Evolutionary conservation across 441 rosid species (phyloP), one percentile per base, ranked within the genome.

Genomic region (Croton laevigatus): DNA sequence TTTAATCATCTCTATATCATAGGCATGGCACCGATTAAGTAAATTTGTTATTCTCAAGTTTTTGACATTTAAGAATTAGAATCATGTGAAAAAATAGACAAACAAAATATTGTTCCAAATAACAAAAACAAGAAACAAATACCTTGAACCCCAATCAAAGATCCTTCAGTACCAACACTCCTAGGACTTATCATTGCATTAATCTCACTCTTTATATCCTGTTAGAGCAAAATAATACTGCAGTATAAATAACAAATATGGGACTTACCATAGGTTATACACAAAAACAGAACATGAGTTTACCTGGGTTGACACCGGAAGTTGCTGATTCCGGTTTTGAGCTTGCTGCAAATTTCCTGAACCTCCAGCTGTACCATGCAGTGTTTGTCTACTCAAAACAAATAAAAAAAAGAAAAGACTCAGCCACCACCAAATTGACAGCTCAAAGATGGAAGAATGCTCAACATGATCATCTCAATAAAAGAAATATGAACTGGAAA

Each of bases 181-280:
- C 97, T 83, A 62, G 97, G 87, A 74, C 76, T 86, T 73, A 92
- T 81, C 69, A 89, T 89, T 22, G 93, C 83, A 81, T 80, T 89
- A 67, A 89, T 88, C 79, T 92, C 96, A 54, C 74, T 87, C 84
- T 92, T 92, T 73, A 91, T 86, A 71, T 87, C 98, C 99, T 92
- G 84, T 69, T 66, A 66, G 44, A 72, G 53, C n/a, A 66, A 76
- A 19, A 12, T 23, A 6, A 2, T 7, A 19, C 48, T 8, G 0
- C 72, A 27, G 23, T 55, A 48, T 55, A 32, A 49, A 27, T 54
- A 34, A 13, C 8, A 16, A 52, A 20, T 9, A 60, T 17, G 8
- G 17, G 6, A 34, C 14, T 27, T 27, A 52, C 57, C 14, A 37
- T 14, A 20, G 8, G 34, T 42, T 36, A 61, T 22, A n/a, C n/a